These are phyloP conservation scores for Wallacemonas sp. DNA, from an alignment of 208 protist genomes.

Conservation along the genomic window DNA sequence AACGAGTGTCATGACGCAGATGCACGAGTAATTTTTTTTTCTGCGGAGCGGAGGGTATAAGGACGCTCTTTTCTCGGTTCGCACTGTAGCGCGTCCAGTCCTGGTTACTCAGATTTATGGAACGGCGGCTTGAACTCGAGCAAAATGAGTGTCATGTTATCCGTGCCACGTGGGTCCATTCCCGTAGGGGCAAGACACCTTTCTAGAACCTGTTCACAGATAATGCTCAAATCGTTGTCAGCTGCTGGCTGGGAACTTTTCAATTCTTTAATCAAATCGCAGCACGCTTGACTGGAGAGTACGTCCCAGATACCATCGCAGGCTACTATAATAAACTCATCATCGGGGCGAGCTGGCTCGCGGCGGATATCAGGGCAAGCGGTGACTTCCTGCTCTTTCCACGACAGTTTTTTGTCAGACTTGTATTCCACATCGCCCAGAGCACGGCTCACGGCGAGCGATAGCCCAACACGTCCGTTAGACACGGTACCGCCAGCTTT, in stretches of 20 bases:
- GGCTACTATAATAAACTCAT: conserved; percentile 91
- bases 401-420: conserved; percentile 43
- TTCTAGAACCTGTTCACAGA: conserved; percentile 81
- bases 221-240: conserved; percentile 57
- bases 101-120: conserved; percentile 21
- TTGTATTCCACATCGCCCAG: conserved; percentile 95
- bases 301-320: conserved; percentile 96
- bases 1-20: no score
- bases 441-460: conserved; percentile 91
- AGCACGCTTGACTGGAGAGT: conserved; percentile 78
- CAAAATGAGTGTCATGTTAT: conserved; percentile 92
- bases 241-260: conserved; percentile 20
- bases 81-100: neutral
- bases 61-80: neutral
- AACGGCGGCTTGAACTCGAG: conserved; percentile 84
- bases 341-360: conserved; percentile 31
- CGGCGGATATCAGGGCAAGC: conserved; percentile 70
- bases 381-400: conserved; percentile 80
- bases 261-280: conserved; percentile 45
- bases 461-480: conserved; percentile 91
- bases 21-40: no score
- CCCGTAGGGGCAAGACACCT: conserved; percentile 63
- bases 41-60: no score
- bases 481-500: conserved; percentile 82
- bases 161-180: conserved; percentile 55